Evolutionary conservation across 305 asterid species (phyloP), one percentile per base, ranked within the genome.

Genomic region (Stenogyne calaminthoides): DNA sequence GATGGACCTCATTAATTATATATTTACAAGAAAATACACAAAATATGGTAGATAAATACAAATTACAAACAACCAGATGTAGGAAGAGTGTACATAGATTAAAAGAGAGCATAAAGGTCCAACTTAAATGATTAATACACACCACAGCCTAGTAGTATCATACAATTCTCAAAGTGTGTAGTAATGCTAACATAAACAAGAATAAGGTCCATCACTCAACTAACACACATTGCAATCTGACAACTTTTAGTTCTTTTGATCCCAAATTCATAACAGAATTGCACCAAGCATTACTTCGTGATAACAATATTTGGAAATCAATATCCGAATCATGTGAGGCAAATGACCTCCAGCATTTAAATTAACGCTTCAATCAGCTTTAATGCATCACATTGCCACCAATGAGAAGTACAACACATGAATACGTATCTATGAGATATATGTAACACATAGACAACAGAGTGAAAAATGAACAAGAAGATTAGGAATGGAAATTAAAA

Each of bases 271-370:
- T 18, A 61, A 36, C 25, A 58, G 42, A 58, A 27, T 2, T 15
- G n/a, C 67, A 27, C 44, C 44, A 14, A 6, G 25, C 22, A 36
- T 9, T 29, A 34, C 14, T 25, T n/a, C 6, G 4, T 6, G 3
- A 60, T n/a, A 60, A 32, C 67, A 61, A n/a, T 7, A 61, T 61
- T n/a, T 15, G 14, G 67, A 61, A 32, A 34, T 29, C 29, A 61
- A 61, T 34, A 34, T 15, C 12, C 29, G 36, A 34, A 61, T 20
- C 18, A 60, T 34, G 40, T 61, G 47, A 61, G 18, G 5, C 29
- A 34, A 4, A 36, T 15, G 8, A 61, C 36, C 49, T 61, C 67
- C 11, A 36, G 49, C n/a, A 61, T 61, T 36, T 2, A 16, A 61
- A 19, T 9, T 60, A 32, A 7, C 3, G 25, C 25, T 61, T 14